phyloP scores from a whole-genome alignment of 345 rosid genomes.

The Salix caprea region DNA sequence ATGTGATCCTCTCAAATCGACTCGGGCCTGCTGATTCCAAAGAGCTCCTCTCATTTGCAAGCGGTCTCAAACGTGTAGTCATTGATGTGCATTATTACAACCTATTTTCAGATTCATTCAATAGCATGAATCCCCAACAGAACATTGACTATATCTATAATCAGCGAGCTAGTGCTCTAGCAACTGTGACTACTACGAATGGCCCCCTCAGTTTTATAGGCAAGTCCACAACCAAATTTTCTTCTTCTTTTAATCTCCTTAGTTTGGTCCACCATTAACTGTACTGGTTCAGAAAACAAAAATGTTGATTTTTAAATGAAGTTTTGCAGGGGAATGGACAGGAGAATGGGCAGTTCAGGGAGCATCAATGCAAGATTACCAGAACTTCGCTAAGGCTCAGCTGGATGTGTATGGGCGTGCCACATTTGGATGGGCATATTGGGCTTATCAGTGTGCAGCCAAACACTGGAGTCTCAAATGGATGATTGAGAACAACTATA shows the following conservation, averaged over 20 bases:
- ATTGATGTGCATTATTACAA: constrained; percentile 43
- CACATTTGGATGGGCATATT: constrained; percentile 38
- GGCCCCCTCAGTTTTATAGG: constrained; percentile 33
- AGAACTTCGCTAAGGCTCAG: constrained; percentile 24
- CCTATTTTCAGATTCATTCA: constrained; percentile 10
- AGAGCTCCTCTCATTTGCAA: constrained; percentile 29
- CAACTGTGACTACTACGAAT: constrained; percentile 8
- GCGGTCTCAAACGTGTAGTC: constrained; percentile 18
- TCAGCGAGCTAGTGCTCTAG: constrained; percentile 14
- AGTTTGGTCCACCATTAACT: neutral
- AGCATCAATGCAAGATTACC: constrained; percentile 24
- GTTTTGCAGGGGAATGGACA: constrained; percentile 35
- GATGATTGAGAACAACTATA: constrained; percentile 30
- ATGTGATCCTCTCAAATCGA: constrained; percentile 34
- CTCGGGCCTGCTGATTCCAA: constrained; percentile 19
- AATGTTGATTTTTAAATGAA: neutral
- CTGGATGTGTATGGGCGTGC: constrained; percentile 26
- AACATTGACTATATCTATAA: constrained; percentile 23
- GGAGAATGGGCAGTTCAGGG: constrained; percentile 15
- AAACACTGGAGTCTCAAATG: constrained; percentile 28
- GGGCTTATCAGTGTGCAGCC: constrained; percentile 24
- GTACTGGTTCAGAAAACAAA: neutral
- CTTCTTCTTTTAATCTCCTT: neutral
- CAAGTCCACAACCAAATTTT: neutral
- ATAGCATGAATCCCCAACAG: constrained; percentile 16